phyloP scores from a whole-genome alignment of 352 stramenopile genomes.

The Blastocystis sp. region DNA sequence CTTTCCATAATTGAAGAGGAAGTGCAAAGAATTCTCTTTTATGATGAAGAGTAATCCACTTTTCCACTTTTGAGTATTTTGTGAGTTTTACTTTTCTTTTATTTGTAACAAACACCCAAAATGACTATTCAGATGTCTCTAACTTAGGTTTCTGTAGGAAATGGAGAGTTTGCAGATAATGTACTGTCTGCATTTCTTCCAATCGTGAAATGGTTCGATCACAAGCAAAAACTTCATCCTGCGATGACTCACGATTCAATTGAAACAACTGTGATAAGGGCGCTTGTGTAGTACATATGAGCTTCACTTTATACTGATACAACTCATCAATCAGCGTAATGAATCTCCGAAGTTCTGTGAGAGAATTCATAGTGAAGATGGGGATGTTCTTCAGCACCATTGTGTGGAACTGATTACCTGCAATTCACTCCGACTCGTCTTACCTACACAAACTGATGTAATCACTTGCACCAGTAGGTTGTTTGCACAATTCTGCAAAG shows the following conservation, averaged over 20 bases:
- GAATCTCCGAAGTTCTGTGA: conserved; percentile 86
- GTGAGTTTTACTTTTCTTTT: not conserved
- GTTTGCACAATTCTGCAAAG: conserved; percentile 87
- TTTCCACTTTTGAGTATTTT: not conserved
- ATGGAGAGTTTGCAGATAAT: conserved; percentile 68
- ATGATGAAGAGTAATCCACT: not conserved
- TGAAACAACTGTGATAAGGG: conserved; percentile 65
- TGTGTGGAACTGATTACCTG: conserved; percentile 77
- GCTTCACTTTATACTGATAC: conserved; percentile 77
- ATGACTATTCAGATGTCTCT: conserved; percentile 33
- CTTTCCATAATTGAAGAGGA: not conserved
- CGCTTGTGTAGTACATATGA: conserved; percentile 63
- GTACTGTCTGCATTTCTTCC: conserved; percentile 77
- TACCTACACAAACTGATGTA: conserved; percentile 82
- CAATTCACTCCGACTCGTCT: not conserved
- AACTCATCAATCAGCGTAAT: conserved; percentile 93
- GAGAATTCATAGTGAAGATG: conserved; percentile 74
- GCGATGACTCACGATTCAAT: not conserved
- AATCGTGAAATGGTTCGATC: conserved; percentile 71
- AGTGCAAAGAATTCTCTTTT: not conserved
- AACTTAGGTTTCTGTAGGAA: conserved; percentile 56
- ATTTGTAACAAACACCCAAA: conserved; percentile 11
- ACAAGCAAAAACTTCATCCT: conserved; percentile 48
- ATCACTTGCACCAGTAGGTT: conserved; percentile 84
- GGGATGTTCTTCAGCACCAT: conserved; percentile 83